Conservation (phyloP, 169 alveolate species). For the Babesia gibsoni region DNA sequence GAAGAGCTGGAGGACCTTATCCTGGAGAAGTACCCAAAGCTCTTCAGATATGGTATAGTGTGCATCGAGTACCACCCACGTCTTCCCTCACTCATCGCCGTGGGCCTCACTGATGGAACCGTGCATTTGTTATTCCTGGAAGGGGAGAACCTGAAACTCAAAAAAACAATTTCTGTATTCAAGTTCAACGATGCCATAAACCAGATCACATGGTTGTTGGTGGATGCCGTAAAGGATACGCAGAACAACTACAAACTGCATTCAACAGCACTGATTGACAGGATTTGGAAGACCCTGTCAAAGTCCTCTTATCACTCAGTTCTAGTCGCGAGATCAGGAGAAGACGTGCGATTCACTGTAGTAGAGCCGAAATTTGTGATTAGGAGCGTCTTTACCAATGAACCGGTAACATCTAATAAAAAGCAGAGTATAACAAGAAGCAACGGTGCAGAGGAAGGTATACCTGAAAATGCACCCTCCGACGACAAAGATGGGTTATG, state of each 20-base stretch:
- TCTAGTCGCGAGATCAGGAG: conserved; percentile 9
- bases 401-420: no score
- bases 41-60: conserved; percentile 1
- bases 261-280: conserved; percentile 10
- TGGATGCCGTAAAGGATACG: neutral
- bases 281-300: conserved; percentile 35
- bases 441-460: no score
- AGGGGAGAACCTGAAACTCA: conserved; percentile 22
- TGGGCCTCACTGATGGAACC: conserved; percentile 56
- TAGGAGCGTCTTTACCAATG: neutral
- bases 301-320: conserved; percentile 30
- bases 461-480: no score
- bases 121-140: conserved; percentile 40
- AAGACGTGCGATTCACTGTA: neutral
- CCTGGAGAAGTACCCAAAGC: neutral
- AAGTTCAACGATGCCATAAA: conserved; percentile 13
- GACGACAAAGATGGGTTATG: no score
- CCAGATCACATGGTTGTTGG: conserved; percentile 31
- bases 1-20: neutral
- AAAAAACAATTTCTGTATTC: neutral
- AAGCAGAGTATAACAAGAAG: no score
- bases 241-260: neutral
- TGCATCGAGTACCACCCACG: conserved; percentile 45
- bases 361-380: neutral
- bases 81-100: conserved; percentile 38